These are phyloP conservation scores for Candida endomychidarum DNA, from an alignment of 805 yeast genomes.

Conservation along the genomic window DNA sequence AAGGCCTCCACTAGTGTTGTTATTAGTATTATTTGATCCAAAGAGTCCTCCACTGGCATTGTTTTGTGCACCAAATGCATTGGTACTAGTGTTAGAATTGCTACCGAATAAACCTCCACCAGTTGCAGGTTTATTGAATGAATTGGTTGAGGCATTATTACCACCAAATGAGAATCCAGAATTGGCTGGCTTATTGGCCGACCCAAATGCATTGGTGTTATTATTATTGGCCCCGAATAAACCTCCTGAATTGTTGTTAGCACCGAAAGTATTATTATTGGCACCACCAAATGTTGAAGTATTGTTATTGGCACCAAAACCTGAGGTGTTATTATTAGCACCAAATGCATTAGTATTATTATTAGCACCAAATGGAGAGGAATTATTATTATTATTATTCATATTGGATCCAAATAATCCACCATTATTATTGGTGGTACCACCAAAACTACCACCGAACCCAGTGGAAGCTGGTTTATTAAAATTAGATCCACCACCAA, in stretches of 20 bases:
- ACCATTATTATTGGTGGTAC: conserved; percentile 8
- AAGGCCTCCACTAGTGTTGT: conserved; percentile 21
- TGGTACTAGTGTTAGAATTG: conserved; percentile 17
- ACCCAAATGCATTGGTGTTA: conserved; percentile 29
- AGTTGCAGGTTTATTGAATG: conserved; percentile 21
- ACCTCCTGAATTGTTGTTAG: conserved; percentile 11
- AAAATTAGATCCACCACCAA: conserved; percentile 23
- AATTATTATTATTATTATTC: conserved; percentile 20
- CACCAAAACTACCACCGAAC: conserved; percentile 15
- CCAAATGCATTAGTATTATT: conserved; percentile 28
- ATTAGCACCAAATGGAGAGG: conserved; percentile 26
- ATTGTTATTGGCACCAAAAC: conserved; percentile 14
- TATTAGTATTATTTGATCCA: conserved; percentile 23
- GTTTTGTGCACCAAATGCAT: conserved; percentile 23
- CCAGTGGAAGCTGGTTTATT: conserved; percentile 21
- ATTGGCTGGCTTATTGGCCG: conserved; percentile 23
- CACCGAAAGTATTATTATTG: conserved; percentile 10
- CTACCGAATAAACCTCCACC: conserved; percentile 34
- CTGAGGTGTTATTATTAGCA: conserved; percentile 18
- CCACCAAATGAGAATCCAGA: conserved; percentile 31
- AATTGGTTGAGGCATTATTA: conserved; percentile 20
- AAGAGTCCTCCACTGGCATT: conserved; percentile 34
- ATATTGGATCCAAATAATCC: conserved; percentile 31
- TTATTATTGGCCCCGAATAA: conserved; percentile 30
- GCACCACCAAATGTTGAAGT: conserved; percentile 24